phyloP scores from a whole-genome alignment of 306 rosid genomes.

The Senna tora region DNA sequence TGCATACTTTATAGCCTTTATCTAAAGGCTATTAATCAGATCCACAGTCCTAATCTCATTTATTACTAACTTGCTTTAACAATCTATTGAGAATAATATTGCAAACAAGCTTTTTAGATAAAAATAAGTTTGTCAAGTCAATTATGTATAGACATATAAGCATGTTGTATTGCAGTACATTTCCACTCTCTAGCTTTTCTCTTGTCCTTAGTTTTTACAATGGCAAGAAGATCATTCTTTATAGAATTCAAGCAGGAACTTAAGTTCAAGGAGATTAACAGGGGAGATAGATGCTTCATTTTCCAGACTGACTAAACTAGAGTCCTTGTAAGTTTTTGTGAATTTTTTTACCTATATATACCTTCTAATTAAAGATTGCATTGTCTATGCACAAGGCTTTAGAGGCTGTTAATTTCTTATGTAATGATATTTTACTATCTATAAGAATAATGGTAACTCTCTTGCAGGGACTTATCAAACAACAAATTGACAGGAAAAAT shows the following conservation, averaged over 20 bases:
- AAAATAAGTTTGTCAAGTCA: background rate
- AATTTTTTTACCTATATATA: background rate
- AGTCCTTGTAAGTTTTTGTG: constrained; percentile 33
- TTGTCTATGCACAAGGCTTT: background rate
- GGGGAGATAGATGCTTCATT: constrained; percentile 26
- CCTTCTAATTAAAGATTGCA: background rate
- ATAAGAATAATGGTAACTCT: background rate
- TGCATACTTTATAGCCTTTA: too few relatives aligned
- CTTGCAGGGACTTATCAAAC: constrained; percentile 40
- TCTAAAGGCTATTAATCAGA: too few relatives aligned
- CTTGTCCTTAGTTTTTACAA: too few relatives aligned
- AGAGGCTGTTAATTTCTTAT: background rate
- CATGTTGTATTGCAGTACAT: background rate
- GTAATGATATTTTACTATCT: too few relatives aligned
- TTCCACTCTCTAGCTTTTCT: background rate
- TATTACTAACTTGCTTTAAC: too few relatives aligned
- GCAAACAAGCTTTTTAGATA: too few relatives aligned
- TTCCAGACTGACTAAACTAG: constrained; percentile 25
- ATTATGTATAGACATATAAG: background rate
- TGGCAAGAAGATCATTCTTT: too few relatives aligned
- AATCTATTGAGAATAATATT: too few relatives aligned
- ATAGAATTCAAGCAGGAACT: constrained; percentile 24
- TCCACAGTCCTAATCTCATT: background rate
- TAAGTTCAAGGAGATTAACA: constrained; percentile 39
- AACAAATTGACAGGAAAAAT: constrained; percentile 37